Evolutionary conservation across 2,329 filamentous ascomycete species (phyloP), one percentile per base, ranked within the genome.

Genomic region (Aspergillus ibericus): DNA sequence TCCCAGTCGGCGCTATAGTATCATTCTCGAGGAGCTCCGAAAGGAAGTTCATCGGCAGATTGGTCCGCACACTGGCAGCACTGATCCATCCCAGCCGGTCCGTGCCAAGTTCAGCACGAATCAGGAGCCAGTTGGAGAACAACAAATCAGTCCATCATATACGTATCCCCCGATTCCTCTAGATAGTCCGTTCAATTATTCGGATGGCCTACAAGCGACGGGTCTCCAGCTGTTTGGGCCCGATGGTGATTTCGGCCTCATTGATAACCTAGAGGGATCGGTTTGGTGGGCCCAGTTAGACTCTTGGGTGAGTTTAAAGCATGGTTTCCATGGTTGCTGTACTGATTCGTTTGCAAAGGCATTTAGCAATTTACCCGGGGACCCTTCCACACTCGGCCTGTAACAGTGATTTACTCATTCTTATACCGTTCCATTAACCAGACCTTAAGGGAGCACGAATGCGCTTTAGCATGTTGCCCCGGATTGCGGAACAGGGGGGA

Each of bases 21-120:
- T 81, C 50, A 81, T 81, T 44, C 62, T 82, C 9, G 78, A 80
- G 48, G 79, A 81, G 55, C 61, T 81, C 20, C 68, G 78, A 42
- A 65, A 72, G 7, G 78, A 81, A 55, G 79, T 75, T 2, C 74
- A 75, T 61, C 64, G 69, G 9, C 72, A 75, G 51, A 68, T 74
- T 32, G 68, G 68, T 3, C 59, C 69, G 18, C 38, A 27, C n/a
- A 40, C 47, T 2, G 55, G 54, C 9, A 27, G 47, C 5, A 18
- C 50, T n/a, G 49, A 50, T 10, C 18, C 40, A 7, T 46, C 55
- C 20, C 56, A 56, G 9, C 16, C 38, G n/a, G 12, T 44, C 8
- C 58, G 40, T 15, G 27, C 47, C 16, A 58, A 18, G 12, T 44
- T 22, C 20, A 1, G n/a, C 12, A 42, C n/a, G 32, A 53, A 42